Evolutionary conservation across 495 filamentous ascomycete genomes (phyloP), one percentile per base, ranked within the genome.

Genomic region (Penicillium daleae): DNA sequence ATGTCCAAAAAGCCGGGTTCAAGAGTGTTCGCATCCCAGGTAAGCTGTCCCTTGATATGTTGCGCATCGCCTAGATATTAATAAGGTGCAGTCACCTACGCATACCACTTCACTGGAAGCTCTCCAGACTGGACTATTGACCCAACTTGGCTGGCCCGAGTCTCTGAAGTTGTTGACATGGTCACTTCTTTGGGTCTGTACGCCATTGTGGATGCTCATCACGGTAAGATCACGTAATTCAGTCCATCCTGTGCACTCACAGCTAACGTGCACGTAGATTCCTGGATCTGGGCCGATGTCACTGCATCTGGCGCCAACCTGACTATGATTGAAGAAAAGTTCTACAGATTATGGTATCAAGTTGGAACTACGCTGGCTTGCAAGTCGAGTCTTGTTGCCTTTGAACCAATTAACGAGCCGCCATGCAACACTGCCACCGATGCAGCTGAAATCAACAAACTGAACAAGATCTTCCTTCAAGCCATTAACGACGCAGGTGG

Each of bases 321-420:
- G n/a, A 80, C 81, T 2, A 69, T 74, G 68, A 84, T 86, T 40
- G 82, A 85, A 62, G 82, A 86, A 55, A 81, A 82, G 60, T 86
- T 87, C 64, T 80, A 82, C 31, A 65, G 76, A 8, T 74, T 86
- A 3, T 88, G 85, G 87, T 75, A 82, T 50, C 86, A 87, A 60
- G 86, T 88, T 66, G 85, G 80, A 12, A 78, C 77, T 17, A 78
- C 80, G 35, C 74, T 88, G 42, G 83, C 76, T 15, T 83, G 80
- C 75, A 86, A 86, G 65, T 80, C 80, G 0, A 79, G 75, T 32
- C 67, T 75, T 6, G 78, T 87, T n/a, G 82, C 83, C 1, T 85
- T 88, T 50, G 86, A 89, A 62, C 70, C 85, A 3, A 81, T 89
- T 64, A 88, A 88, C 62, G 86, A 89, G 60, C 82, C 84, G 0